Conservation (phyloP, 805 yeast species). For the Metschnikowia koreensis region DNA sequence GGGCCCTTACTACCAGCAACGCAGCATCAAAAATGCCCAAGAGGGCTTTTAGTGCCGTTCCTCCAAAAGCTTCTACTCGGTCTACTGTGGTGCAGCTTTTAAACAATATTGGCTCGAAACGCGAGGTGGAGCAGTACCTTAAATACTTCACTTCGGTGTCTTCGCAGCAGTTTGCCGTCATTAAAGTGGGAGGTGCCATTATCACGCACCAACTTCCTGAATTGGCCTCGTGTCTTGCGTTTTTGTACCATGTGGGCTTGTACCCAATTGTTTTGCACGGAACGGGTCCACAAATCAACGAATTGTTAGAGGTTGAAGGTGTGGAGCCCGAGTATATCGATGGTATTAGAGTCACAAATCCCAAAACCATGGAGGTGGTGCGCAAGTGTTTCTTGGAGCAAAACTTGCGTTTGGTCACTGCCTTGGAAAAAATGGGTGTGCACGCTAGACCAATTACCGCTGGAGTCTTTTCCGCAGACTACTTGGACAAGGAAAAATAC, state of each 20-base stretch:
- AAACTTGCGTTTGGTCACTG: conserved; percentile 90
- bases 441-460: conserved; percentile 98
- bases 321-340: conserved; percentile 94
- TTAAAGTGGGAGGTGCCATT: conserved; percentile 98
- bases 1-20: background rate
- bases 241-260: conserved; percentile 93
- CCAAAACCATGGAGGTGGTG: conserved; percentile 92
- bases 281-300: conserved; percentile 98
- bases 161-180: conserved; percentile 96
- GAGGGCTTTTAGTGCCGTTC: conserved; percentile 9
- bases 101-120: conserved; percentile 93
- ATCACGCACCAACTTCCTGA: conserved; percentile 92
- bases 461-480: conserved; percentile 94
- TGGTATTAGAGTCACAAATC: conserved; percentile 95
- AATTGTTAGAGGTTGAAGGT: conserved; percentile 86
- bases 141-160: conserved; percentile 95
- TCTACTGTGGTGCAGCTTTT: conserved; percentile 93
- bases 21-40: background rate
- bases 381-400: conserved; percentile 94
- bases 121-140: conserved; percentile 97
- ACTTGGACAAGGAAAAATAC: conserved; percentile 85
- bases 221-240: conserved; percentile 92
- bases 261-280: conserved; percentile 97
- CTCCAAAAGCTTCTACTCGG: conserved; percentile 57
- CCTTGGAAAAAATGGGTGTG: conserved; percentile 93